These are phyloP conservation scores for Candida loeiensis DNA, from an alignment of 805 yeast species.

Conservation along the genomic window DNA sequence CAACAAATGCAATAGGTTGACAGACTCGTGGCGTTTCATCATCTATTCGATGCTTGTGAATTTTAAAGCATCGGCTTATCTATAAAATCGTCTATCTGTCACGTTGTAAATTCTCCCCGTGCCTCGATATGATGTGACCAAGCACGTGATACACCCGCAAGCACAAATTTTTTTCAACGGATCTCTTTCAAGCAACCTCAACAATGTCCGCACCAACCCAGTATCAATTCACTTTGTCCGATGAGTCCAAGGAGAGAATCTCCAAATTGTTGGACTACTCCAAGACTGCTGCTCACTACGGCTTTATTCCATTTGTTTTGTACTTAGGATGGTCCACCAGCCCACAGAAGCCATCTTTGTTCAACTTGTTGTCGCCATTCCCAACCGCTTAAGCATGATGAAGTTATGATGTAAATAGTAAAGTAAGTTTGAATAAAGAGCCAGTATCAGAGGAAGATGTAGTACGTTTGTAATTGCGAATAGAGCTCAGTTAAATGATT, in stretches of 20 bases:
- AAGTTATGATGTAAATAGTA: conserved; percentile 11
- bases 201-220: conserved; percentile 13
- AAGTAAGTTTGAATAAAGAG: background rate
- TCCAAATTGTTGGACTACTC: conserved; percentile 76
- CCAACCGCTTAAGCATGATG: conserved; percentile 55
- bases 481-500: no score
- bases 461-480: no score
- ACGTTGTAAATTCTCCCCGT: no score
- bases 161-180: conserved; percentile 3
- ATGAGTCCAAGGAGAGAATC: conserved; percentile 75
- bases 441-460: no score
- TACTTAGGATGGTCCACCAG: conserved; percentile 75
- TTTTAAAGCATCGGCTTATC: no score
- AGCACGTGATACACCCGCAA: background rate
- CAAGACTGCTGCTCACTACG: conserved; percentile 87
- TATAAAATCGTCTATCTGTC: no score
- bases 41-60: no score
- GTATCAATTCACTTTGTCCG: conserved; percentile 38
- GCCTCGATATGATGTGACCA: no score
- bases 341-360: conserved; percentile 77
- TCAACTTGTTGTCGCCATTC: conserved; percentile 73
- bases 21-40: no score
- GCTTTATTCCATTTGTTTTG: conserved; percentile 93
- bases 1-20: no score
- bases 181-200: background rate